phyloP scores from a whole-genome alignment of 1,284 basidiomycete species.

The Grifola frondosa region DNA sequence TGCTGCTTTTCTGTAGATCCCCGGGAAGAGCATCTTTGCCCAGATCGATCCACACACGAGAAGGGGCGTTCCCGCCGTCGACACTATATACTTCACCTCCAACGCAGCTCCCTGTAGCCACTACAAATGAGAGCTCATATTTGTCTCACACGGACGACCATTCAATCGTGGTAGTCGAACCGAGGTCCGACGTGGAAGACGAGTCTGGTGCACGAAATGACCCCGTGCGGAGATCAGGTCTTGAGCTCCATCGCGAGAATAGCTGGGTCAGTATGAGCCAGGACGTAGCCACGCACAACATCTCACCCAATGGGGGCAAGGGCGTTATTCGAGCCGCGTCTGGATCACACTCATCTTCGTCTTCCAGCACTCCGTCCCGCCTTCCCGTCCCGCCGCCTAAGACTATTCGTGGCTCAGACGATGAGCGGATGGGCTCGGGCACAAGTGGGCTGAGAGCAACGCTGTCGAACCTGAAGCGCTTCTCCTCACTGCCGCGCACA shows the following conservation, averaged over 20 bases:
- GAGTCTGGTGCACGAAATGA: constrained; percentile 12
- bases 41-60: constrained; percentile 51
- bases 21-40: constrained; percentile 16
- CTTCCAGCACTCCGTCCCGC: constrained; percentile 10
- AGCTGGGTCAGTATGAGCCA: constrained; percentile 34
- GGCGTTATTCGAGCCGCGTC: too few relatives aligned
- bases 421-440: constrained; percentile 15
- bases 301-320: constrained; percentile 23
- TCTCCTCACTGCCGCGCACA: constrained; percentile 58
- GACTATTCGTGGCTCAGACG: constrained; percentile 36
- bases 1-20: constrained; percentile 3
- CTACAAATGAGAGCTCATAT: constrained; percentile 1
- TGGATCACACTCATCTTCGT: constrained; percentile 10
- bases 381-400: constrained; percentile 45
- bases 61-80: constrained; percentile 67
- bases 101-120: constrained; percentile 3
- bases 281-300: constrained; percentile 14
- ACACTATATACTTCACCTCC: constrained; percentile 30
- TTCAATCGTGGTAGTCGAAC: constrained; percentile 16
- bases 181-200: constrained; percentile 5
- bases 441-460: constrained; percentile 27
- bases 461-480: constrained; percentile 46
- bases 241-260: constrained; percentile 29
- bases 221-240: constrained; percentile 14
- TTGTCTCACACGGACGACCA: constrained; percentile 3